Percentiles rank a stretch among this genome's conserved stretches.
These are phyloP conservation scores for Metarhizium guizhouense DNA, from an alignment of 2,329 filamentous ascomycete genomes.

Conservation along the genomic window DNA sequence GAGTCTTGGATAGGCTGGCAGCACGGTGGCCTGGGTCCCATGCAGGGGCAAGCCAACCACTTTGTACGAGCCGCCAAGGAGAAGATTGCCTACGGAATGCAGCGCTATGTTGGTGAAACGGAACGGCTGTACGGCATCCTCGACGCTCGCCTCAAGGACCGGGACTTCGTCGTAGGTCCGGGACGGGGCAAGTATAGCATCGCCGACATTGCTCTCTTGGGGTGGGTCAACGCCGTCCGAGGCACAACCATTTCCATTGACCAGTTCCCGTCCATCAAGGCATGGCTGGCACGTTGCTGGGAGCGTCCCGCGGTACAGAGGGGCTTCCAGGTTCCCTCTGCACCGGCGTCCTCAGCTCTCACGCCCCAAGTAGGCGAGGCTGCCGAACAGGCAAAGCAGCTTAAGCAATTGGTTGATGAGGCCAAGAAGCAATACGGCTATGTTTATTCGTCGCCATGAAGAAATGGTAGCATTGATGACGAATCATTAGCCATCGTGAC, in stretches of 20 bases:
- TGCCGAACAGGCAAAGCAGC: slow-evolving; percentile 15
- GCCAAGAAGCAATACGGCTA: slow-evolving; percentile 39
- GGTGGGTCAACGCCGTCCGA: slow-evolving; percentile 52
- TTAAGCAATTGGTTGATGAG: slow-evolving; percentile 23
- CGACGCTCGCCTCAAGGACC: slow-evolving; percentile 49
- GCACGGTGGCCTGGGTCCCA: slow-evolving; percentile 65
- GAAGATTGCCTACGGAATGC: slow-evolving; percentile 60
- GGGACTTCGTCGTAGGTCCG: slow-evolving; percentile 44
- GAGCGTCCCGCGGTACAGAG: slow-evolving; percentile 61
- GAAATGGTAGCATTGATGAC: background rate
- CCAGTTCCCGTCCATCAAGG: slow-evolving; percentile 63
- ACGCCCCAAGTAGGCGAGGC: background rate
- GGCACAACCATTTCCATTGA: slow-evolving; percentile 28
- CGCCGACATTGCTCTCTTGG: slow-evolving; percentile 64
- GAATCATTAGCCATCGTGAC: background rate
- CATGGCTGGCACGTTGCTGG: slow-evolving; percentile 64
- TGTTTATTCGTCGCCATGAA: background rate
- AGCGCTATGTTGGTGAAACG: slow-evolving; percentile 68
- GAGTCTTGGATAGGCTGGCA: slow-evolving; percentile 56
- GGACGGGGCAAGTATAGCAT: slow-evolving; percentile 47
- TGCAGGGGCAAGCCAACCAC: slow-evolving; percentile 69
- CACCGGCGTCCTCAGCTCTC: slow-evolving; percentile 26
- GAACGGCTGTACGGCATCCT: slow-evolving; percentile 66
- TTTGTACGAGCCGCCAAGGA: slow-evolving; percentile 61
- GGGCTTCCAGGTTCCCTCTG: slow-evolving; percentile 59